Percentiles rank a stretch among this genome's conserved stretches.
These are phyloP conservation scores for Lentinula aciculospora DNA, from an alignment of 768 basidiomycete species.

Conservation along the genomic window DNA sequence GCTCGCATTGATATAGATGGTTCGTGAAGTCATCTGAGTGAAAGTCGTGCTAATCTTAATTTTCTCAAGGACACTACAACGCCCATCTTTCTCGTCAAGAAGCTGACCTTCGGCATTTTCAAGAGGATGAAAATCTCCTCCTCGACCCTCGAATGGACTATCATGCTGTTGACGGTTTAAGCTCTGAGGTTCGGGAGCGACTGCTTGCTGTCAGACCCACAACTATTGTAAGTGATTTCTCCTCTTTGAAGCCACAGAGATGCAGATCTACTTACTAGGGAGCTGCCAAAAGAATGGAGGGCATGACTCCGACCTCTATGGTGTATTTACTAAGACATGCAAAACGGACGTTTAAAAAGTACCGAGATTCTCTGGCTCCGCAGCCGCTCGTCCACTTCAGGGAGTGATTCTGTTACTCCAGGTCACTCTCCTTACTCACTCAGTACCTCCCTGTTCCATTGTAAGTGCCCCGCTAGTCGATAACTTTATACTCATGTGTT, in stretches of 20 bases:
- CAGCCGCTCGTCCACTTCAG: neutral
- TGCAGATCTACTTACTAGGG: conserved; percentile 42
- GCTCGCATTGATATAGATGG: conserved; percentile 70
- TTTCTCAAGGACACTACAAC: conserved; percentile 48
- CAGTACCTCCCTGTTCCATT: too few relatives aligned
- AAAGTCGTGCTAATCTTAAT: neutral
- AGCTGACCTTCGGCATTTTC: conserved; percentile 69
- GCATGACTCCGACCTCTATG: conserved; percentile 81
- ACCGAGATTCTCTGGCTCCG: neutral
- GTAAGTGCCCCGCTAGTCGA: too few relatives aligned
- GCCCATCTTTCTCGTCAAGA: conserved; percentile 65
- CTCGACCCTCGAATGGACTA: conserved; percentile 76
- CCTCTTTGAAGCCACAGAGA: neutral
- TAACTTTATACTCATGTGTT: too few relatives aligned
- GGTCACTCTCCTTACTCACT: too few relatives aligned
- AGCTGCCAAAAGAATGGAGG: conserved; percentile 90
- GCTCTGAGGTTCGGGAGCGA: conserved; percentile 68
- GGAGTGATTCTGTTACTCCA: neutral
- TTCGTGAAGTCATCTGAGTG: conserved; percentile 18
- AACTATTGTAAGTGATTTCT: conserved; percentile 49
- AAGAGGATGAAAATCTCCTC: conserved; percentile 66
- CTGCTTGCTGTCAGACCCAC: conserved; percentile 55
- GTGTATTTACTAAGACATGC: conserved; percentile 65
- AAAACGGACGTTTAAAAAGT: conserved; percentile 4
- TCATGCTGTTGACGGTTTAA: conserved; percentile 55